Evolutionary conservation across 441 rosid genomes (phyloP).

Genomic region (Brassica balearica): DNA sequence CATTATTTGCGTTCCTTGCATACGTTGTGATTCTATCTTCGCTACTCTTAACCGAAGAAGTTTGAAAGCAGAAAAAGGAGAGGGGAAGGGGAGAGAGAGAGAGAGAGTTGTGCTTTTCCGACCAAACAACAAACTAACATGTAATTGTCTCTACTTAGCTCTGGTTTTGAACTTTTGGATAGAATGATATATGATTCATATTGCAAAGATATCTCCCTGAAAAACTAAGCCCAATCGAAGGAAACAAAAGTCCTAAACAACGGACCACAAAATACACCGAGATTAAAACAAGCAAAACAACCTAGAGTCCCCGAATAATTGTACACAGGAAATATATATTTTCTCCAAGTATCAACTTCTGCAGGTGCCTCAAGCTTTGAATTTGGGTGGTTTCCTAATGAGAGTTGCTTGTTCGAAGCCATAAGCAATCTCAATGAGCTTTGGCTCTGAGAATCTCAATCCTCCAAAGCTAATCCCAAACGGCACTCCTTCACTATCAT

Average conservation of each 20-base stretch:
- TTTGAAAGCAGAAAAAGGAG: no score
- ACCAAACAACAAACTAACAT: no score
- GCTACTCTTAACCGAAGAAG: slow-evolving; percentile 73
- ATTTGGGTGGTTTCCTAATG: slow-evolving; percentile 48
- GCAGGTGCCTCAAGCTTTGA: slow-evolving; percentile 6
- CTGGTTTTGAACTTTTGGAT: no score
- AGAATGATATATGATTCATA: not conserved
- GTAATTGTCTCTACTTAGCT: no score
- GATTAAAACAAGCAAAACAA: no score
- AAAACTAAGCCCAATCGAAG: no score
- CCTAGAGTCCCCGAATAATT: no score
- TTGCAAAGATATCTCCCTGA: not conserved
- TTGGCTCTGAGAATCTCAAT: slow-evolving; percentile 62
- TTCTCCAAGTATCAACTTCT: not conserved
- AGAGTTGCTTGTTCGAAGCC: slow-evolving; percentile 70
- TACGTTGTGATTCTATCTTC: slow-evolving; percentile 93
- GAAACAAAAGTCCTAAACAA: no score
- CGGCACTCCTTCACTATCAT: slow-evolving; percentile 52
- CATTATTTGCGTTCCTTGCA: slow-evolving; percentile 83
- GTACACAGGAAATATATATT: no score
- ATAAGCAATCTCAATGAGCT: slow-evolving; percentile 73
- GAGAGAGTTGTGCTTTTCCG: no score
- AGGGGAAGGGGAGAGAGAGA: no score
- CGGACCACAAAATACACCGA: not conserved
- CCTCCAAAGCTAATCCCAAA: slow-evolving; percentile 68